Evolutionary conservation across 2,329 filamentous ascomycete species (phyloP), one percentile per base, ranked within the genome.

Genomic region (Colletotrichum tabaci): DNA sequence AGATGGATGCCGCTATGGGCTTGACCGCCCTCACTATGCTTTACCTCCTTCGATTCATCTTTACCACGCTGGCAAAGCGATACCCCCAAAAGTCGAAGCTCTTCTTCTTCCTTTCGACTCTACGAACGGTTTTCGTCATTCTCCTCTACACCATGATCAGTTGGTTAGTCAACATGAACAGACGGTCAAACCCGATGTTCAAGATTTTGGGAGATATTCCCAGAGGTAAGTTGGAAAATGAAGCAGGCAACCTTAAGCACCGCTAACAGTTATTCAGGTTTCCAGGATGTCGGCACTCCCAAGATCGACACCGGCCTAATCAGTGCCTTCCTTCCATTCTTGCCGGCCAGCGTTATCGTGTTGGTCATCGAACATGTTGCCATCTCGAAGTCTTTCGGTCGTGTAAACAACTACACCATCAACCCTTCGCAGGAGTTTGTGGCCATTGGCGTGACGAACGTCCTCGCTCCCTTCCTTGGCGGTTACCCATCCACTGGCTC

Each of bases 381-480:
- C 58, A 98, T 98, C 74, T 94, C 95, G 21, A 99, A 98, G 81
- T 98, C 96, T 0, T 98, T 99, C 76, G 96, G 96, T 12, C 90
- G 96, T 71, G 90, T 98, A 77, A 98, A 98, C 85, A 97, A 98
- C 84, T 99, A 99, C 82, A 92, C 90, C 18, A 98, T 99, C 79
- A 92, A 98, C 76, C 95, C 96, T 0, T 98, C 96, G 0, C 96
- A 99, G 80, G 96, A 99, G 80, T 89, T 99, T 83, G 94, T 99
- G 57, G 96, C 94, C 26, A 98, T 98, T 75, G 96, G 96, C 73
- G 90, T 98, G 35, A 93, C 92, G 46, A 98, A 98, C 79, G 86
- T 98, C 47, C 87, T 98, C 9, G 95, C 94, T 0, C 95, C 96
- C 2, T 98, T 98, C 84, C 87, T 98, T 3, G 96, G 96, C 61